A percentile compares a stretch with the other conserved stretches of the same genome.
phyloP scores from a whole-genome alignment of 2,329 filamentous ascomycete species.

The Calonectria pauciramosa region DNA sequence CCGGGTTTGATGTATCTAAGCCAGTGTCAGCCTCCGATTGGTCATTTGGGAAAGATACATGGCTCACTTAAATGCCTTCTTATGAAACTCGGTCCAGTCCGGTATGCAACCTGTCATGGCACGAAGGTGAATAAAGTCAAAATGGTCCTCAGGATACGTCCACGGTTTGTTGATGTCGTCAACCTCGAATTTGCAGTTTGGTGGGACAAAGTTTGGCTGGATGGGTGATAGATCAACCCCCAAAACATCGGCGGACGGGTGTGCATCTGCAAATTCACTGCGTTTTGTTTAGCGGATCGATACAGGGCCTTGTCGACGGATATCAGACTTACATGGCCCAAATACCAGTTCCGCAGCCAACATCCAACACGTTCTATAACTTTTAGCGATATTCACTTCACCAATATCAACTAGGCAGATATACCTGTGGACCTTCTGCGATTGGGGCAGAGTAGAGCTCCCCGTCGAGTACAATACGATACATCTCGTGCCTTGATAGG shows the following conservation, averaged over 20 bases:
- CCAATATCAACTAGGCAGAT: accelerated
- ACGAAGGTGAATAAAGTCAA: slow-evolving; percentile 72
- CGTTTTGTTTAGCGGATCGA: not conserved
- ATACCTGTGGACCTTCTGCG: slow-evolving; percentile 42
- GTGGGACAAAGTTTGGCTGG: slow-evolving; percentile 69
- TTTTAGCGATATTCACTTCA: not conserved
- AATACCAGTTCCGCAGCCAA: slow-evolving; percentile 55
- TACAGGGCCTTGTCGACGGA: not conserved
- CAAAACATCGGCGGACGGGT: slow-evolving; percentile 61
- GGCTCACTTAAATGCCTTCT: slow-evolving; percentile 60
- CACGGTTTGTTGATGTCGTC: slow-evolving; percentile 70
- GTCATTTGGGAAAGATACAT: slow-evolving; percentile 32
- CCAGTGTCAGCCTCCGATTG: not conserved
- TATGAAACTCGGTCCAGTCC: slow-evolving; percentile 65
- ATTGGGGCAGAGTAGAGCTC: slow-evolving; percentile 52
- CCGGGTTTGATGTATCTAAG: slow-evolving; percentile 32
- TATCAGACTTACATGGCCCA: slow-evolving; percentile 50
- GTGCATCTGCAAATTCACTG: slow-evolving; percentile 53
- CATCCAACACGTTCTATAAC: slow-evolving; percentile 44
- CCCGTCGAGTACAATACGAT: slow-evolving; percentile 46
- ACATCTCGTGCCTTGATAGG: slow-evolving; percentile 41
- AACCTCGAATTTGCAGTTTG: slow-evolving; percentile 74
- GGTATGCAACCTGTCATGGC: slow-evolving; percentile 66
- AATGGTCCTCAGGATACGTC: slow-evolving; percentile 60
- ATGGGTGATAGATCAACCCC: slow-evolving; percentile 72